Conservation (phyloP, 495 filamentous ascomycete species). For the Poronia punctata region DNA sequence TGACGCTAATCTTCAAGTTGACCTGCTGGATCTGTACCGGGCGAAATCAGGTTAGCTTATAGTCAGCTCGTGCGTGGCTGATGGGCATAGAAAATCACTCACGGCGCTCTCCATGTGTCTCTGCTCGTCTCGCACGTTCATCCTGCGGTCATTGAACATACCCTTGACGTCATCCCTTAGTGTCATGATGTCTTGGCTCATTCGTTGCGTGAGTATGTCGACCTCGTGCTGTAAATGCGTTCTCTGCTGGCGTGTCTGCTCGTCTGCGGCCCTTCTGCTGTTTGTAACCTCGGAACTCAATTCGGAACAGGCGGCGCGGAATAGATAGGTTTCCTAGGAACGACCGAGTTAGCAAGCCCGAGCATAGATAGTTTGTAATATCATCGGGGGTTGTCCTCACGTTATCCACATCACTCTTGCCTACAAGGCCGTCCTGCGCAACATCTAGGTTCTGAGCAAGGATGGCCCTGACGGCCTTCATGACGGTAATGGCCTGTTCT, state of each 20-base stretch:
- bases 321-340: constrained; percentile 73
- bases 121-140: constrained; percentile 81
- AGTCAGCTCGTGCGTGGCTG: not conserved
- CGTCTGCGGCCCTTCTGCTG: constrained; percentile 51
- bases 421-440: constrained; percentile 67
- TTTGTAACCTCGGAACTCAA: constrained; percentile 73
- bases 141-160: constrained; percentile 94
- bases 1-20: constrained; percentile 88
- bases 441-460: constrained; percentile 72
- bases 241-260: constrained; percentile 69
- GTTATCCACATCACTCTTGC: constrained; percentile 75
- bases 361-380: not conserved
- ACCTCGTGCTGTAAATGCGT: constrained; percentile 84
- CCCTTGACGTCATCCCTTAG: constrained; percentile 88
- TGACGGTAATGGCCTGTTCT: constrained; percentile 65
- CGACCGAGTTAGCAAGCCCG: not conserved
- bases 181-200: constrained; percentile 69
- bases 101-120: constrained; percentile 69
- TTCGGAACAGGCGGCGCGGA: constrained; percentile 89
- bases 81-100: constrained; percentile 15
- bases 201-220: constrained; percentile 79
- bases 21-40: constrained; percentile 69
- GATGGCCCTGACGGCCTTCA: constrained; percentile 79
- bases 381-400: constrained; percentile 15
- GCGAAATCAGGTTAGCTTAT: not conserved